Percentiles rank a stretch among this genome's conserved stretches.
Evolutionary conservation across 2,329 filamentous ascomycete species (phyloP).

Genomic region (Arthrobotrys iridis): DNA sequence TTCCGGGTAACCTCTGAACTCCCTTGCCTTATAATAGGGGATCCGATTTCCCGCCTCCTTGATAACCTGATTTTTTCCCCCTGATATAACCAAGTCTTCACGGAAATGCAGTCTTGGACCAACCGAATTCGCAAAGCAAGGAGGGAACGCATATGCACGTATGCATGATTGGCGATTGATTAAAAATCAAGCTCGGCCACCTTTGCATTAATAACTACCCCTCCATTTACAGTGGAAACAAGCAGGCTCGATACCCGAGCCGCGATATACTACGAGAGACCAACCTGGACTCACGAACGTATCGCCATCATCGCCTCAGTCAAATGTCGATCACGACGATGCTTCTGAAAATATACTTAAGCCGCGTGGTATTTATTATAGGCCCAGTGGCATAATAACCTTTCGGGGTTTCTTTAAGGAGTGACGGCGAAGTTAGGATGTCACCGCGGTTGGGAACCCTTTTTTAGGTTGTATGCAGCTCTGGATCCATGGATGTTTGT

Average conservation of each 20-base stretch:
- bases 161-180: conserved; percentile 16
- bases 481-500: no score
- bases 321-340: not conserved
- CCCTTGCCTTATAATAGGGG: conserved; percentile 8
- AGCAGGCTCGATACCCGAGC: not conserved
- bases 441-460: not conserved
- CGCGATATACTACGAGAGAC: no score
- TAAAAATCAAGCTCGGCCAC: not conserved
- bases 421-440: not conserved
- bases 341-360: no score
- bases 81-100: conserved; percentile 3
- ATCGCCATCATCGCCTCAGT: no score
- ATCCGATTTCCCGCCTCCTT: not conserved
- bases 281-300: conserved; percentile 1
- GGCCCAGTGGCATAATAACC: not conserved
- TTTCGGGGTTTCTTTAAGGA: not conserved
- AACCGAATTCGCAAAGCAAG: conserved; percentile 15
- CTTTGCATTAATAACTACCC: not conserved
- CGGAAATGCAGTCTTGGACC: not conserved
- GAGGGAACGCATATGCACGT: no score
- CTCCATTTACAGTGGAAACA: not conserved
- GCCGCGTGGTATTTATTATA: no score
- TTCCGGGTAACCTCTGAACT: not conserved
- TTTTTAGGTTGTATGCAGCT: not conserved
- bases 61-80: conserved; percentile 8